phyloP scores from a whole-genome alignment of 2,329 filamentous ascomycete genomes.

The Thielaviopsis populi region DNA sequence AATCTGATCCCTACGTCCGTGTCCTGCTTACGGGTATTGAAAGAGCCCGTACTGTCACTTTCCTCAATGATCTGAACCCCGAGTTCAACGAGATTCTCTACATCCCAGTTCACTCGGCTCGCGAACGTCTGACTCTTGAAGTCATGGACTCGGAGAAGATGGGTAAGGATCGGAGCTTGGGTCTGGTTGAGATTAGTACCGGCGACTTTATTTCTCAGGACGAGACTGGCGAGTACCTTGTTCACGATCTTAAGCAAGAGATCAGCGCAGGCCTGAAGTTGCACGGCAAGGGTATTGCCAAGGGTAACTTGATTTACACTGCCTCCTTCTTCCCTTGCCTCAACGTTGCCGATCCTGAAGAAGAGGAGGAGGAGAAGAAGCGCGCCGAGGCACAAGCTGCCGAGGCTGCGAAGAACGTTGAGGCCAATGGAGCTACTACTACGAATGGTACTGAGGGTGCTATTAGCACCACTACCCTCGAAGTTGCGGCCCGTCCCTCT shows the following conservation, averaged over 20 bases:
- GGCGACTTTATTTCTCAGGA: constrained; percentile 66
- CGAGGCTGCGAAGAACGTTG: constrained; percentile 22
- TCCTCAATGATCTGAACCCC: constrained; percentile 87
- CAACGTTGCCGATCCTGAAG: constrained; percentile 76
- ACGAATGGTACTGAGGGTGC: constrained; percentile 11
- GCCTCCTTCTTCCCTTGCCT: constrained; percentile 82
- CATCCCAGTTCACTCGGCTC: constrained; percentile 69
- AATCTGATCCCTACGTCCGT: constrained; percentile 88
- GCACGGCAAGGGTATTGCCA: constrained; percentile 55
- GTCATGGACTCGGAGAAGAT: constrained; percentile 95
- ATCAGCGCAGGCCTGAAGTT: constrained; percentile 56
- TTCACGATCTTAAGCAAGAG: constrained; percentile 59
- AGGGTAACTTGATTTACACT: constrained; percentile 70
- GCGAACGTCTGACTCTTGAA: constrained; percentile 75
- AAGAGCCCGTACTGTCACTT: constrained; percentile 85
- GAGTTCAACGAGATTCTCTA: constrained; percentile 95
- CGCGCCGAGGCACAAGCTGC: constrained; percentile 28
- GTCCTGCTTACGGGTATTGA: constrained; percentile 81
- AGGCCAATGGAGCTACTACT: constrained; percentile 14
- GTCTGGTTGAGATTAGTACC: constrained; percentile 60
- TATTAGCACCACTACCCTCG: constrained; percentile 20
- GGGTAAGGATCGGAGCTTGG: constrained; percentile 78
- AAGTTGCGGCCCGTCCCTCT: constrained; percentile 13
- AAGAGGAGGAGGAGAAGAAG: constrained; percentile 50
- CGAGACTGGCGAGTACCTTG: constrained; percentile 65